These are phyloP conservation scores for Candida tammaniensis DNA, from an alignment of 805 yeast genomes.

Conservation along the genomic window DNA sequence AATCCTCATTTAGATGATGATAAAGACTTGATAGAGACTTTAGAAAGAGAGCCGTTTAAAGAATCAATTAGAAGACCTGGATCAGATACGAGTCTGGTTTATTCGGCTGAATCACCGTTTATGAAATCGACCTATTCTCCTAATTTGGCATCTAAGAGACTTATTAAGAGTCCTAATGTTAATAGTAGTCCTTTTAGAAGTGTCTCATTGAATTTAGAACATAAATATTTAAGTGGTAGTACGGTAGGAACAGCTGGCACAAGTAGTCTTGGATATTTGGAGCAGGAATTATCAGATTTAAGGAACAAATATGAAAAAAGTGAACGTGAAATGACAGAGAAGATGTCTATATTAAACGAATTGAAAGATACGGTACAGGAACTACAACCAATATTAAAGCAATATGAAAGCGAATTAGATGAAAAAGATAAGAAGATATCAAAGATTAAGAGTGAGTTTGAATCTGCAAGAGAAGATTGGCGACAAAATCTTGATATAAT, in stretches of 20 bases:
- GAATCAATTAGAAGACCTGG: too few species aligned
- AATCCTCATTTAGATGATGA: slow-evolving; percentile 27
- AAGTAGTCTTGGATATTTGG: slow-evolving; percentile 8
- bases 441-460: slow-evolving; percentile 47
- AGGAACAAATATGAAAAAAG: slow-evolving; percentile 21
- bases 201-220: slow-evolving; percentile 4
- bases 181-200: too few species aligned
- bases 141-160: too few species aligned
- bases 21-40: too few species aligned
- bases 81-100: too few species aligned
- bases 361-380: slow-evolving; percentile 48
- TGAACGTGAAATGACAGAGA: slow-evolving; percentile 36
- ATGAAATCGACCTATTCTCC: too few species aligned
- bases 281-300: slow-evolving; percentile 16
- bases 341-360: slow-evolving; percentile 45
- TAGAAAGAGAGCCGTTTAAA: too few species aligned
- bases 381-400: slow-evolving; percentile 45
- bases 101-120: too few species aligned
- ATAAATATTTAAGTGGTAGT: too few species aligned
- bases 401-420: slow-evolving; percentile 41
- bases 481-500: slow-evolving; percentile 55
- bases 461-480: slow-evolving; percentile 56
- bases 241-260: too few species aligned
- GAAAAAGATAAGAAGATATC: slow-evolving; percentile 46
- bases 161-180: too few species aligned